Percentiles rank a stretch among this genome's conserved stretches.
These are phyloP conservation scores for Pseudoneurospora amorphoporcata DNA, from an alignment of 495 filamentous ascomycete genomes.

Conservation along the genomic window DNA sequence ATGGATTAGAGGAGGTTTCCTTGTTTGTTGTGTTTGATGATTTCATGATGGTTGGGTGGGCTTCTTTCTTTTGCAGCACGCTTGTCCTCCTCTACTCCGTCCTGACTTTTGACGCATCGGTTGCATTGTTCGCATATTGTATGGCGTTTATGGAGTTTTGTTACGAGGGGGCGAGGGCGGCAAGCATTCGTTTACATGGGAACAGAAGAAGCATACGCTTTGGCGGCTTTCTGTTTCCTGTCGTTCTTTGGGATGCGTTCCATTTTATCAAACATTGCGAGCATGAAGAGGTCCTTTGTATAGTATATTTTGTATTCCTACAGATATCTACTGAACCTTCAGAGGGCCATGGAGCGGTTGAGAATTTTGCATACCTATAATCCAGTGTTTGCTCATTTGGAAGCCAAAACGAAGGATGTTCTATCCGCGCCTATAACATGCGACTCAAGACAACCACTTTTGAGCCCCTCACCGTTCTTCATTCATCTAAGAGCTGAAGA, in stretches of 20 bases:
- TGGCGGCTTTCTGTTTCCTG: background rate
- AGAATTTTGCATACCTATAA: background rate
- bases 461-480: background rate
- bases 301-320: background rate
- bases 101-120: background rate
- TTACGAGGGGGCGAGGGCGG: background rate
- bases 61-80: background rate
- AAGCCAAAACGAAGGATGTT: background rate
- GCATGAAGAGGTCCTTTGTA: background rate
- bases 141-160: constrained; percentile 5
- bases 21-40: background rate
- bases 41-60: background rate
- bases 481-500: background rate
- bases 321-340: background rate
- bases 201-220: background rate
- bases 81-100: background rate
- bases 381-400: background rate
- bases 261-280: background rate
- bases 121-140: background rate
- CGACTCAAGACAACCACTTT: background rate
- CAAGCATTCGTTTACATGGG: background rate
- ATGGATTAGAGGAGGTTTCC: constrained; percentile 6
- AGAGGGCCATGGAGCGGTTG: background rate
- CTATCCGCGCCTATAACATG: background rate
- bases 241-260: background rate